A percentile compares a stretch with the other conserved stretches of the same genome.
phyloP scores from a whole-genome alignment of 306 rosid genomes.

The Vachellia pachyceras region DNA sequence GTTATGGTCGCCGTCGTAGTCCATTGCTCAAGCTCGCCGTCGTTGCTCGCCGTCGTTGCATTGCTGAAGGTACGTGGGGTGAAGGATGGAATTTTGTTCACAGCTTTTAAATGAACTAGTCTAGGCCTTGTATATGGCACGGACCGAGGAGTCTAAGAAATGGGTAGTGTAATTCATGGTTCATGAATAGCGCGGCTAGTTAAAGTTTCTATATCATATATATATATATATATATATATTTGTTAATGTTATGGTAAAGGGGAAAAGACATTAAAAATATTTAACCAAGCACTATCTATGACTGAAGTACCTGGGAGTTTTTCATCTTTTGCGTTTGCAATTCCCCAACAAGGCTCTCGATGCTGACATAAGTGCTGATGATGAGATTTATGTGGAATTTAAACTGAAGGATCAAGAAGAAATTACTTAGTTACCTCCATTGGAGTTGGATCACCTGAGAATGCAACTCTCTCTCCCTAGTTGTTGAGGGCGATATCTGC shows the following conservation, averaged over 20 bases:
- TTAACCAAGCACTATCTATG: background rate
- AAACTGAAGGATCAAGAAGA: conserved; percentile 12
- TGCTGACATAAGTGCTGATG: conserved; percentile 53
- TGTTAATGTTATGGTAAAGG: background rate
- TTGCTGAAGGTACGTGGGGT: too few relatives aligned
- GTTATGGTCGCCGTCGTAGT: too few relatives aligned
- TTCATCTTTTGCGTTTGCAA: conserved; percentile 82
- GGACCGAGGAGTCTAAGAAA: background rate
- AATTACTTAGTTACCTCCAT: conserved; percentile 66
- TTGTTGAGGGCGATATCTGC: conserved; percentile 61
- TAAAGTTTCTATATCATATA: too few relatives aligned
- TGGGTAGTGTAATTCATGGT: background rate
- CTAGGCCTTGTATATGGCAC: background rate
- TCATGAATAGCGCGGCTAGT: background rate
- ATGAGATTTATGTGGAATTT: conserved; percentile 31
- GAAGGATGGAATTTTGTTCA: too few relatives aligned
- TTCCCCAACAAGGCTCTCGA: conserved; percentile 72
- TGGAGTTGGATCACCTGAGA: conserved; percentile 70
- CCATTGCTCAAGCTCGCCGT: too few relatives aligned
- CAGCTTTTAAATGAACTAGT: background rate
- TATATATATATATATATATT: background rate
- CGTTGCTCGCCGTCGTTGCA: too few relatives aligned
- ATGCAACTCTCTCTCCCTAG: conserved; percentile 74
- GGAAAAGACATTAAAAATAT: background rate
- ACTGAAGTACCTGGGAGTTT: conserved; percentile 70